Evolutionary conservation across 176 grass and related monocot species (phyloP), one percentile per base, ranked within the genome.

Genomic region (Eragrostis nindensis): DNA sequence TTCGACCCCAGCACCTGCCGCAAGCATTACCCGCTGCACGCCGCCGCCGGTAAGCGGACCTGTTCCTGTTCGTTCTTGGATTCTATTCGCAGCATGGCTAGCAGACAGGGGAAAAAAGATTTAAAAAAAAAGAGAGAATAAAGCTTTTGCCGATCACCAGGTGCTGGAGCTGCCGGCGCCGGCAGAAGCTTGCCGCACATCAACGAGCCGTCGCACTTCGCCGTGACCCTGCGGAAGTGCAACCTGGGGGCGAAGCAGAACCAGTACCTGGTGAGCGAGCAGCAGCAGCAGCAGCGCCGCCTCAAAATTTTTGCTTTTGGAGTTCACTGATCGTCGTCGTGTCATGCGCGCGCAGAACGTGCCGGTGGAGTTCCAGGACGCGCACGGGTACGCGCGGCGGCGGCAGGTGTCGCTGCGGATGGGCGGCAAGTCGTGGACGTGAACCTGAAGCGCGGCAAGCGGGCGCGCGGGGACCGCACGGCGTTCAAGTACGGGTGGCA

Each of bases 241-340:
- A 79, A 88, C 75, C 15, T 88, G 14, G 19, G 38, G 11, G 0
- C 11, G 14, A 84, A 36, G 82, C 76, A 89, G 76, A 11, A 54
- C 10, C 87, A 89, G 76, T 89, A 89, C 82, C 70, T 89, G 82
- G 87, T 88, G 74, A 79, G 86, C n/a, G n/a, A n/a, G n/a, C n/a
- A 15, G 25, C 9, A 24, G 41, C 12, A 11, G 9, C 7, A 48
- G 18, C 3, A 14, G 10, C 59, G 21, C 46, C 17, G 1, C 62
- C 49, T 17, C 48, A 1, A n/a, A 55, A n/a, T 25, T 15, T 26
- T 30, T 30, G 60, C 26, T n/a, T n/a, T 15, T 30, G 60, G 60
- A 27, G 60, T 15, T 30, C 13, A 30, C 60, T n/a, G n/a, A n/a
- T 18, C 48, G 10, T n/a, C n/a, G n/a, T 7, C 7, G 10, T 30